These are phyloP conservation scores for Lagenidium giganteum DNA, from an alignment of 352 stramenopile species.

Conservation along the genomic window DNA sequence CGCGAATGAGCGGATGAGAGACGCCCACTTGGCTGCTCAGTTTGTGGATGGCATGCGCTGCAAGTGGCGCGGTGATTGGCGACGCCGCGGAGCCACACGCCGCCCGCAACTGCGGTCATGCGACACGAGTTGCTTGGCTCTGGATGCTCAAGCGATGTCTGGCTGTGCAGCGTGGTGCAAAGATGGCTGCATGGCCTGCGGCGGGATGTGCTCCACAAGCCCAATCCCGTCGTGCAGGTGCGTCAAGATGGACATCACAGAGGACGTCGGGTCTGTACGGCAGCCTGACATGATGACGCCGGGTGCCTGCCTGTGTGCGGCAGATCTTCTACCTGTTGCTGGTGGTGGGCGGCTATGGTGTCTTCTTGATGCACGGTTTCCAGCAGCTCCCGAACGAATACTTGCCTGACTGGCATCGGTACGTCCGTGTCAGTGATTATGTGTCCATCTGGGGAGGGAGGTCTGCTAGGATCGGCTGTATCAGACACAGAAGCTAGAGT, in stretches of 20 bases:
- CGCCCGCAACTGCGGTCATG: slow-evolving; percentile 26
- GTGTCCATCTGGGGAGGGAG: neutral
- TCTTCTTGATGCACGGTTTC: slow-evolving; percentile 42
- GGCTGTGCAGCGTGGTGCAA: too few relatives aligned
- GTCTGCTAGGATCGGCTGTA: neutral
- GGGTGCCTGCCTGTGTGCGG: slow-evolving; percentile 2
- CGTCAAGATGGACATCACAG: too few relatives aligned
- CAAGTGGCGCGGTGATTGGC: slow-evolving; percentile 6
- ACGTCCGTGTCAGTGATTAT: neutral
- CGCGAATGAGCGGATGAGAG: slow-evolving; percentile 10
- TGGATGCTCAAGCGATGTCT: slow-evolving; percentile 1
- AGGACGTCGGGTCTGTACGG: too few relatives aligned
- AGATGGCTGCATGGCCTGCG: too few relatives aligned
- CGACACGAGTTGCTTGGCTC: too few relatives aligned
- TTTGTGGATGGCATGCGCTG: neutral
- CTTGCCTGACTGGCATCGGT: slow-evolving; percentile 36
- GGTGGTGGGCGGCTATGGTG: slow-evolving; percentile 46
- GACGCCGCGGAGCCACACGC: too few relatives aligned
- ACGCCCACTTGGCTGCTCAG: neutral
- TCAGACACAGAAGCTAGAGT: neutral
- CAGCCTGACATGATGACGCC: neutral
- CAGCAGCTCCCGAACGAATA: slow-evolving; percentile 37
- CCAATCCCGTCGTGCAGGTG: slow-evolving; percentile 31
- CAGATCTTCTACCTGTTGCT: slow-evolving; percentile 62
- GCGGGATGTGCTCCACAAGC: slow-evolving; percentile 20